Conservation (phyloP, 352 stramenopile species). For the Phytophthora hybrid region DNA sequence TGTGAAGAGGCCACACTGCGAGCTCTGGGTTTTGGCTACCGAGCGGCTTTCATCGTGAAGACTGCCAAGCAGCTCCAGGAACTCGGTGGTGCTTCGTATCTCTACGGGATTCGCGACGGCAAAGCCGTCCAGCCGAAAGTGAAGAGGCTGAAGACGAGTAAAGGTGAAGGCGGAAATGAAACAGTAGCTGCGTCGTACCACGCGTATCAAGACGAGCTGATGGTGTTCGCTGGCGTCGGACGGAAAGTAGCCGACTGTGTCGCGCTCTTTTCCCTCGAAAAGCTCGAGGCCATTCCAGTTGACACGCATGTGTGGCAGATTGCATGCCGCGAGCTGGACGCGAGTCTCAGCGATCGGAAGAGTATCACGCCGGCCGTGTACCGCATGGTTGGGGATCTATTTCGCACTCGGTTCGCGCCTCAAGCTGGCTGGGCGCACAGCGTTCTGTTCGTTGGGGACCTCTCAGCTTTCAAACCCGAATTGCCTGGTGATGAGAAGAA, state of each 20-base stretch:
- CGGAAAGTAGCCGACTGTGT: conserved; percentile 98
- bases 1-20: conserved; percentile 90
- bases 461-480: conserved; percentile 48
- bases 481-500: conserved; percentile 34
- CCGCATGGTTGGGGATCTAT: conserved; percentile 92
- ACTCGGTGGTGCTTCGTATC: conserved; percentile 69
- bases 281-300: conserved; percentile 94
- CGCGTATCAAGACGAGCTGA: conserved; percentile 63
- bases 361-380: conserved; percentile 90
- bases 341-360: conserved; percentile 57
- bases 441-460: conserved; percentile 63
- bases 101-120: conserved; percentile 59
- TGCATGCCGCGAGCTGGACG: conserved; percentile 86
- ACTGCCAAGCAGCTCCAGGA: conserved; percentile 75
- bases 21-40: conserved; percentile 89
- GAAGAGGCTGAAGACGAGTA: conserved; percentile 19
- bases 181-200: conserved; percentile 22
- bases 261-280: conserved; percentile 96
- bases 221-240: conserved; percentile 88
- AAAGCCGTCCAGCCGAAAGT: conserved; percentile 14
- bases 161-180: not conserved
- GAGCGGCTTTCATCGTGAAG: conserved; percentile 90
- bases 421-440: conserved; percentile 95
- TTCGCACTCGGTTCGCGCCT: conserved; percentile 89
- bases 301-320: conserved; percentile 98